Evolutionary conservation across 352 stramenopile genomes (phyloP).

Genomic region (Globisporangium iwayamae): DNA sequence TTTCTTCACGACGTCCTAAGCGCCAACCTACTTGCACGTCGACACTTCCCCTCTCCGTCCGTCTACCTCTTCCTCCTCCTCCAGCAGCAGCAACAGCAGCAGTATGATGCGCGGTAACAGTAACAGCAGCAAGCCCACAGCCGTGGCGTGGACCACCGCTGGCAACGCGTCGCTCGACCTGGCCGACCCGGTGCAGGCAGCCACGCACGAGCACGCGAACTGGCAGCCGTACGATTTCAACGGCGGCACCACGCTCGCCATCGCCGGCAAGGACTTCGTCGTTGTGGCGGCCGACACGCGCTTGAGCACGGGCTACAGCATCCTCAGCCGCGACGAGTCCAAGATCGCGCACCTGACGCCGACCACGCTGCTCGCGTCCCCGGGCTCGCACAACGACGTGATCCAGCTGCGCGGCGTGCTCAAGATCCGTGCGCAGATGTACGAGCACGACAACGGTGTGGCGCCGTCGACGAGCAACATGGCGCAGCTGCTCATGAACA

Average conservation of each 20-base stretch:
- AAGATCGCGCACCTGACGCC: conserved; percentile 84
- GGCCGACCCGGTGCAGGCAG: conserved; percentile 28
- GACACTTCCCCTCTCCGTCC: not conserved
- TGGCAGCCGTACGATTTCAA: conserved; percentile 89
- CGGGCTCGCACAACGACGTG: conserved; percentile 84
- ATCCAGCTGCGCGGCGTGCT: conserved; percentile 82
- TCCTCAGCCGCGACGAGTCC: conserved; percentile 93
- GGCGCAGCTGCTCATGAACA: conserved; percentile 97
- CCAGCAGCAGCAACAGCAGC: too few relatives aligned
- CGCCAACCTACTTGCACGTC: not conserved
- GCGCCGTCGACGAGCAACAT: conserved; percentile 90
- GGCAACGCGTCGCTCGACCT: conserved; percentile 47
- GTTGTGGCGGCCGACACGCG: conserved; percentile 96
- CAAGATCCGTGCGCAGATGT: conserved; percentile 82
- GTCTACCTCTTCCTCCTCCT: not conserved
- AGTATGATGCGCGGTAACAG: conserved; percentile 14
- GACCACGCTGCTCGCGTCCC: conserved; percentile 68
- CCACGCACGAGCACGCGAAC: conserved; percentile 36
- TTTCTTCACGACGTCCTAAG: conserved; percentile 4
- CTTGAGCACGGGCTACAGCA: conserved; percentile 96
- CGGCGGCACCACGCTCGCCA: conserved; percentile 86
- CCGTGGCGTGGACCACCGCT: conserved; percentile 65
- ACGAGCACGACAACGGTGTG: conserved; percentile 95
- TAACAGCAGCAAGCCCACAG: conserved; percentile 34
- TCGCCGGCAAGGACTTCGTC: conserved; percentile 94